Evolutionary conservation across 2,329 filamentous ascomycete genomes (phyloP).

Genomic region (Fusarium poae): DNA sequence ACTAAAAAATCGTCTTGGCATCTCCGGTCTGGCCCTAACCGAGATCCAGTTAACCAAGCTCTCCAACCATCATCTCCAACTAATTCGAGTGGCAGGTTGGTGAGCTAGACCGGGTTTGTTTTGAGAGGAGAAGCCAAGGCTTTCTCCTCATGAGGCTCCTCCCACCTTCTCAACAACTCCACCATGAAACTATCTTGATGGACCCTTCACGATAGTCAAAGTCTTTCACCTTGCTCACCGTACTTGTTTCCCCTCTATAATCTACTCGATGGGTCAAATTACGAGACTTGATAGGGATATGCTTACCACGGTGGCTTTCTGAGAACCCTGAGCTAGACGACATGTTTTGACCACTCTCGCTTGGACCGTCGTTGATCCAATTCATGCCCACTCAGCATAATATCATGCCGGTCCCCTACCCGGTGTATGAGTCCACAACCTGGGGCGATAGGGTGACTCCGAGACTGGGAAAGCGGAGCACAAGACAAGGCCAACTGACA

Average conservation of each 20-base stretch:
- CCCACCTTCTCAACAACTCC: slow-evolving; percentile 40
- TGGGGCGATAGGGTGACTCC: slow-evolving; percentile 7
- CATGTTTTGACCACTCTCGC: slow-evolving; percentile 32
- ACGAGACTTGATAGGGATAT: slow-evolving; percentile 25
- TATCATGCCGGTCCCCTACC: background rate
- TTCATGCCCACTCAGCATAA: background rate
- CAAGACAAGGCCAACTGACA: background rate
- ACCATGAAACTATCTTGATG: slow-evolving; percentile 35
- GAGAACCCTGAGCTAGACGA: slow-evolving; percentile 27
- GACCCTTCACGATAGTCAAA: slow-evolving; percentile 40
- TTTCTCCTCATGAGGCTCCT: slow-evolving; percentile 35
- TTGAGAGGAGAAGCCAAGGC: slow-evolving; percentile 27
- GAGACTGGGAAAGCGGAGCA: slow-evolving; percentile 1
- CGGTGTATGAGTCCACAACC: slow-evolving; percentile 10
- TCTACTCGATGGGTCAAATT: slow-evolving; percentile 7
- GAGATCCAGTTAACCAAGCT: slow-evolving; percentile 8
- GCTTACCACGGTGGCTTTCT: slow-evolving; percentile 22
- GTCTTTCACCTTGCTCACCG: slow-evolving; percentile 24
- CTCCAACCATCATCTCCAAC: slow-evolving; percentile 29
- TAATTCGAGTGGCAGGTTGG: background rate
- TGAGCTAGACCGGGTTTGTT: slow-evolving; percentile 5
- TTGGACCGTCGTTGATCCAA: slow-evolving; percentile 9
- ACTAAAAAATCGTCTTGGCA: background rate
- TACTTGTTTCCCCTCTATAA: background rate
- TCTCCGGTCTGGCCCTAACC: slow-evolving; percentile 6